Base-by-base conservation (phyloP, 352 stramenopile genomes). In the Globisporangium sylvaticum region DNA sequence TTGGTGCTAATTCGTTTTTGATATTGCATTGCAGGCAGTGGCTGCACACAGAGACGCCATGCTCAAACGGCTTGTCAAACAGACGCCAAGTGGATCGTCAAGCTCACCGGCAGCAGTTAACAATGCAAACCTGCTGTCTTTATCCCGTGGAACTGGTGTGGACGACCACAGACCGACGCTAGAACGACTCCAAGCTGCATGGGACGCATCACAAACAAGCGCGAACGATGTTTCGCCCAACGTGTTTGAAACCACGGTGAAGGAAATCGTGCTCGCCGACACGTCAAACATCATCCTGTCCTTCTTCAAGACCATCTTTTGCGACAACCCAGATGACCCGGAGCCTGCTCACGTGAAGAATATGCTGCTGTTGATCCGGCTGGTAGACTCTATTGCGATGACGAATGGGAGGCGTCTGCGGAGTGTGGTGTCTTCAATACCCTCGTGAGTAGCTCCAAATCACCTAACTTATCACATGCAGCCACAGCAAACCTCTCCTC, bases 241-340 rank as follows among this genome's bases (percentile, higher is more conserved):
- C 10, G 42, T 68, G 46, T 88, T 82, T 48, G 64, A 64, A 9
- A 75, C 74, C 6, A 71, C 71, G 1, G 39, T 85, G 7, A 61
- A 77, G 37, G 78, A 89, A 39, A 68, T 79, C 31, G 61, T 89
- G 4, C 53, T 89, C 48, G 80, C 74, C 31, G 74, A 88, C 39
- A 70, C 81, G n/a, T 91, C 81, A 31, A 87, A 77, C 56, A 54
- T 81, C 20, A 68, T 89, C 3, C 62, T 91, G 15, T 76, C 68
- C 25, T 70, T 78, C 14, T 89, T 91, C 62, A 84, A 85, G 50
- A 75, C 60, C 29, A 65, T 77, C 15, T 87, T 87, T 62, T 73
- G 73, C 29, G 74, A 80, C 59, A 72, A 58, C 0, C 42, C 58
- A 10, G 72, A 78, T 31, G 64, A 69, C 24, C 76, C 68, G 15